Evolutionary conservation across 352 stramenopile species (phyloP).

Genomic region (Phytophthora tentaculata): DNA sequence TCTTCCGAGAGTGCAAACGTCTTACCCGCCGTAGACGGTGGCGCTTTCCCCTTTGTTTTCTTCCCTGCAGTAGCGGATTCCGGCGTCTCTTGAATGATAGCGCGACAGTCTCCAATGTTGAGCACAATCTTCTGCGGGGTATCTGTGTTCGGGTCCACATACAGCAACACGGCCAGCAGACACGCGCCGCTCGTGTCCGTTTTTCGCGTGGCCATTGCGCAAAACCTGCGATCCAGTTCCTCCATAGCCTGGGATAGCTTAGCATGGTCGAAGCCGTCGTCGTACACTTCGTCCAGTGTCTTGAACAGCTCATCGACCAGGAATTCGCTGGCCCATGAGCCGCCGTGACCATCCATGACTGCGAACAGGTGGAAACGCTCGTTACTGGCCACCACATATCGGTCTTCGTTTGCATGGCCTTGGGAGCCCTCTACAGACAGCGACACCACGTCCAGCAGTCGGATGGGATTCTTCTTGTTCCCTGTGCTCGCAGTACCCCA

Average conservation of each 20-base stretch:
- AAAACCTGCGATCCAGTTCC: slow-evolving; percentile 54
- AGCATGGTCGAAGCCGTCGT: slow-evolving; percentile 41
- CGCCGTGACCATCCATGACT: slow-evolving; percentile 81
- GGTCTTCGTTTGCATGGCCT: slow-evolving; percentile 76
- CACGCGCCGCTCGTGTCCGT: slow-evolving; percentile 74
- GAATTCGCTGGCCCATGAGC: slow-evolving; percentile 61
- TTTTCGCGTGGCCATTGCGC: slow-evolving; percentile 37
- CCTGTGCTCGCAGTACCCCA: slow-evolving; percentile 6
- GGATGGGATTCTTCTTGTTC: slow-evolving; percentile 43
- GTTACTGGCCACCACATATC: slow-evolving; percentile 55
- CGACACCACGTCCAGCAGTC: slow-evolving; percentile 45
- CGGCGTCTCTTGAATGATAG: slow-evolving; percentile 51
- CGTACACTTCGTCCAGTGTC: slow-evolving; percentile 52
- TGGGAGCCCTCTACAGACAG: slow-evolving; percentile 55
- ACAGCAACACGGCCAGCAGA: slow-evolving; percentile 62
- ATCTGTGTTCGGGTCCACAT: slow-evolving; percentile 41
- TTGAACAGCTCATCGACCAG: slow-evolving; percentile 56
- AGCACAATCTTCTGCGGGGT: slow-evolving; percentile 61
- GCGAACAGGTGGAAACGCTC: slow-evolving; percentile 68
- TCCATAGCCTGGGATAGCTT: slow-evolving; percentile 50
- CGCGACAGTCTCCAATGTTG: slow-evolving; percentile 80
- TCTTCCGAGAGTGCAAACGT: slow-evolving; percentile 59
- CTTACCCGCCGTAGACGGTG: slow-evolving; percentile 6
- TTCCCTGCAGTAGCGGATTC: slow-evolving; percentile 7
- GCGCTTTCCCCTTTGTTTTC: slow-evolving; percentile 13